Percentiles rank a stretch among this genome's conserved stretches.
These are phyloP conservation scores for Phytophthora pinifolia DNA, from an alignment of 352 stramenopile genomes.

Conservation along the genomic window DNA sequence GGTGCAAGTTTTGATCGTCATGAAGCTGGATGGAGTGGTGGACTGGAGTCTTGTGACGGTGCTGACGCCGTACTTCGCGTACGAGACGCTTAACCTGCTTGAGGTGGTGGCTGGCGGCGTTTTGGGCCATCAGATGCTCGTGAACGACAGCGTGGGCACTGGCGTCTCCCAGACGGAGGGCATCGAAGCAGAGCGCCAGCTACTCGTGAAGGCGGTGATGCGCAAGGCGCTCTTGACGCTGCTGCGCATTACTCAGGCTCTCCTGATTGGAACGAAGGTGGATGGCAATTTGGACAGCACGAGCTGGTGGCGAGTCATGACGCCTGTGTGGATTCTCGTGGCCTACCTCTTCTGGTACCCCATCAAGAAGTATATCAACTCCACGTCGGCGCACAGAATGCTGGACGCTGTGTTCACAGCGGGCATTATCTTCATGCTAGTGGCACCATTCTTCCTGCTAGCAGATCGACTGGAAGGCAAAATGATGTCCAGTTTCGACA, in stretches of 20 bases:
- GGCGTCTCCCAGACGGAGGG: conserved; percentile 48
- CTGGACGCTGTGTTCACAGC: conserved; percentile 49
- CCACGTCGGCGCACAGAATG: conserved; percentile 40
- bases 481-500: conserved; percentile 69
- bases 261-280: conserved; percentile 65
- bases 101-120: conserved; percentile 52
- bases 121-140: conserved; percentile 58
- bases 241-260: conserved; percentile 46
- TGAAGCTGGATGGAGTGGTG: conserved; percentile 69
- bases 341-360: conserved; percentile 51
- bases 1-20: conserved; percentile 74
- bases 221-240: conserved; percentile 40
- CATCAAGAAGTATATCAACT: conserved; percentile 51
- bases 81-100: conserved; percentile 63
- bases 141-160: conserved; percentile 55
- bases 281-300: conserved; percentile 44
- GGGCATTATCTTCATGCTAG: conserved; percentile 43
- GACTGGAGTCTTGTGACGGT: conserved; percentile 58
- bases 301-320: conserved; percentile 76
- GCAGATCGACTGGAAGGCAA: conserved; percentile 52
- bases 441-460: conserved; percentile 76
- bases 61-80: conserved; percentile 71
- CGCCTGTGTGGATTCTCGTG: conserved; percentile 70
- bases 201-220: conserved; percentile 39
- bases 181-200: conserved; percentile 50